phyloP scores from a whole-genome alignment of 108 stramenopile genomes.

The Asterionellopsis glacialis region DNA sequence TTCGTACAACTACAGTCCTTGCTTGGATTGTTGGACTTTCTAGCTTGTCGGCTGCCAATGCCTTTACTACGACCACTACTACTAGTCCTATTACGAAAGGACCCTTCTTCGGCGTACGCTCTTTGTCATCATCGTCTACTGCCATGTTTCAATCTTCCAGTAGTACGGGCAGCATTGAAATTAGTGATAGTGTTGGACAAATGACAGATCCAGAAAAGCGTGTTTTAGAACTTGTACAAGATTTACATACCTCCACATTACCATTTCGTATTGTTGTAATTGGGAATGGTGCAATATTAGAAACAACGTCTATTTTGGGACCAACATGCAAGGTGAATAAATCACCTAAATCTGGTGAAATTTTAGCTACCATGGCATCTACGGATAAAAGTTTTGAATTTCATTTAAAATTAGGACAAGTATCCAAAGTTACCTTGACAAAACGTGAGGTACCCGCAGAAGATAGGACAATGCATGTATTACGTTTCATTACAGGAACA shows the following conservation, averaged over 20 bases:
- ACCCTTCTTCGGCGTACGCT: too few species aligned
- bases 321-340: conserved; percentile 42
- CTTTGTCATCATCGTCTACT: too few species aligned
- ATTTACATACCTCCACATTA: conserved; percentile 48
- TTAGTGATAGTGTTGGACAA: background rate
- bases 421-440: conserved; percentile 53
- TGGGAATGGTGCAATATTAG: conserved; percentile 81
- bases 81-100: too few species aligned
- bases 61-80: too few species aligned
- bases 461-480: conserved; percentile 37
- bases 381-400: conserved; percentile 77
- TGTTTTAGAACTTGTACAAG: conserved; percentile 32
- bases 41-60: too few species aligned
- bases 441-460: conserved; percentile 14
- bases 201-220: conserved; percentile 19
- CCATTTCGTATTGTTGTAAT: conserved; percentile 76
- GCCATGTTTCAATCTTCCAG: background rate
- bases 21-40: too few species aligned
- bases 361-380: conserved; percentile 66
- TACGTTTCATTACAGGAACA: conserved; percentile 39
- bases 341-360: conserved; percentile 58
- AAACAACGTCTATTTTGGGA: conserved; percentile 65
- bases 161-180: background rate
- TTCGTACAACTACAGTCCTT: too few species aligned
- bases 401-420: conserved; percentile 54